Percentiles rank a stretch among this genome's conserved stretches.
Conservation (phyloP, 257 asterid genomes). For the Nicotiana otophora region DNA sequence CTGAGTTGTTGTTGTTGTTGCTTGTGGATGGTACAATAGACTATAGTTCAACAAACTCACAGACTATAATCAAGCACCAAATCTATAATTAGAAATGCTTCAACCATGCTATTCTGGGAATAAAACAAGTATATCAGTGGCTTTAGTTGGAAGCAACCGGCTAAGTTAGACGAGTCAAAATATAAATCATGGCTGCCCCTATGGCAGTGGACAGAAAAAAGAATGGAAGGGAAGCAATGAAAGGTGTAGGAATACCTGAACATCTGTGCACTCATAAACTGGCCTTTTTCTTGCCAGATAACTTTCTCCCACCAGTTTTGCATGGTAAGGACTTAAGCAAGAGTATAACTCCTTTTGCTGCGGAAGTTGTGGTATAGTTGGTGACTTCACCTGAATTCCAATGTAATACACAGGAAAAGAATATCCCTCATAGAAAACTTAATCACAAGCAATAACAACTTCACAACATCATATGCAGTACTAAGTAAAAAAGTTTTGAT, state of each 20-base stretch:
- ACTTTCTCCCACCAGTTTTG: conserved; percentile 92
- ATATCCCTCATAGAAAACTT: not conserved
- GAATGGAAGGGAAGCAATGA: conserved; percentile 4
- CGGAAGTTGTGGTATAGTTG: conserved; percentile 79
- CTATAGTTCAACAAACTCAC: not conserved
- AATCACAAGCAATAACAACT: not conserved
- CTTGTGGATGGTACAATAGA: not conserved
- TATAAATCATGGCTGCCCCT: not conserved
- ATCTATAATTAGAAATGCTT: not conserved
- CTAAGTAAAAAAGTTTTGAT: not conserved
- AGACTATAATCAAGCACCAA: not conserved
- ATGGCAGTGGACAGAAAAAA: not conserved
- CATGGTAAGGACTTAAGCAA: conserved; percentile 67
- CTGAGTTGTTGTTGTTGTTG: too few species aligned
- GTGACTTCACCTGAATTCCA: conserved; percentile 67
- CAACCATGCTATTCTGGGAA: not conserved
- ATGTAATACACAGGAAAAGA: conserved; percentile 20
- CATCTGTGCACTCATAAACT: conserved; percentile 71
- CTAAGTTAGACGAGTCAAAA: not conserved
- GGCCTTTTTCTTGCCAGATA: conserved; percentile 90
- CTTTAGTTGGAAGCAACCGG: not conserved
- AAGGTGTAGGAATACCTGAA: conserved; percentile 44
- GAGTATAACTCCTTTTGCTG: conserved; percentile 69
- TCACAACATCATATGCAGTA: not conserved
- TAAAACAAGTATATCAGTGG: not conserved